These are phyloP conservation scores for Neurospora sp. DNA, from an alignment of 495 filamentous ascomycete genomes.

Conservation along the genomic window DNA sequence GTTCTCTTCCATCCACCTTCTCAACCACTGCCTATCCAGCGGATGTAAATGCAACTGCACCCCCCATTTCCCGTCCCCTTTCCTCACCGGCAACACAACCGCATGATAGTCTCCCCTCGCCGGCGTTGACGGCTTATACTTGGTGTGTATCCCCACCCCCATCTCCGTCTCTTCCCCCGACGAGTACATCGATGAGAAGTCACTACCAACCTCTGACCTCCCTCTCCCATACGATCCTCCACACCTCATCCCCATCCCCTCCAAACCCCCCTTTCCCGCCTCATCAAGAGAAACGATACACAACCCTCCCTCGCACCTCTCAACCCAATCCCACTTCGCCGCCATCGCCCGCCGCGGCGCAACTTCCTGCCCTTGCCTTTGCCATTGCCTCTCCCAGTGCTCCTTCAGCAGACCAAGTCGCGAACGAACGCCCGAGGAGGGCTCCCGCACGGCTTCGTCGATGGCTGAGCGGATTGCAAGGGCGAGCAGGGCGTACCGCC, in stretches of 20 bases:
- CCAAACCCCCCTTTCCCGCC: neutral
- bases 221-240: too few species aligned
- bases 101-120: neutral
- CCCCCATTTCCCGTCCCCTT: neutral
- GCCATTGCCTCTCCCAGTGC: too few species aligned
- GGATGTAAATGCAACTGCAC: neutral
- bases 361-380: neutral
- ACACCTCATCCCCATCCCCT: too few species aligned
- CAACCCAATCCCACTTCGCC: neutral
- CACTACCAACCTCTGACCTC: neutral
- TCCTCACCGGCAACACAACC: neutral
- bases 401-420: neutral
- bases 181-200: rapidly evolving
- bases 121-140: neutral
- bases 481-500: neutral
- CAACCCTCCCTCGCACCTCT: neutral
- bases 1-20: neutral
- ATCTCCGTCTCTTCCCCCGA: neutral
- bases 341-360: neutral
- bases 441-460: neutral
- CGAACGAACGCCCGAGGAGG: too few species aligned
- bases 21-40: neutral
- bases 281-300: neutral
- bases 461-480: neutral
- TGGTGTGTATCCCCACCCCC: neutral